phyloP scores from a whole-genome alignment of 768 basidiomycete species.

The Clitopilus passeckerianus region DNA sequence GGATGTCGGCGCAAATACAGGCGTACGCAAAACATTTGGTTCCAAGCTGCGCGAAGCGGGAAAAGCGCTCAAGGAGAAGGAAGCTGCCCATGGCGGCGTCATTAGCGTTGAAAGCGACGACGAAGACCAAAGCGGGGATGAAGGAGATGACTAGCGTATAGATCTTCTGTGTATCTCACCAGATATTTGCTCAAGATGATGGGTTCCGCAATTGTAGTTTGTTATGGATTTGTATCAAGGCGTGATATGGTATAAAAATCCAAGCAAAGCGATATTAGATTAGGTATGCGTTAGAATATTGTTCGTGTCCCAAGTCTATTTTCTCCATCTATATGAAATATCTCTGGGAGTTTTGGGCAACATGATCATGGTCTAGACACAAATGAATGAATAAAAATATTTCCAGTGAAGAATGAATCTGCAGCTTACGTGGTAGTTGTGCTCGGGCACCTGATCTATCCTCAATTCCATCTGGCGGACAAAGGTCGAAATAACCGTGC shows the following conservation, averaged over 20 bases:
- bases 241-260: background rate
- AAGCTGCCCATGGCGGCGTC: conserved; percentile 50
- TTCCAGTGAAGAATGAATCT: background rate
- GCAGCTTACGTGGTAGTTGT: conserved; percentile 84
- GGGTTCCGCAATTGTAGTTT: too few relatives aligned
- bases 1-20: conserved; percentile 85
- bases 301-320: conserved; percentile 13
- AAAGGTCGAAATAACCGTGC: conserved; percentile 74
- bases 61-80: conserved; percentile 58
- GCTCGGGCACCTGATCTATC: conserved; percentile 68
- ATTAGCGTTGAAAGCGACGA: conserved; percentile 66
- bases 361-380: conserved; percentile 83
- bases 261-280: background rate
- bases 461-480: conserved; percentile 73
- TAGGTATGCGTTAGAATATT: background rate
- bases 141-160: conserved; percentile 23
- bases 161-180: background rate
- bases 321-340: conserved; percentile 64
- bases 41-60: conserved; percentile 74
- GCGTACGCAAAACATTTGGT: conserved; percentile 80
- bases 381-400: background rate
- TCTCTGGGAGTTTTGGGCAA: conserved; percentile 71
- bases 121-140: conserved; percentile 55
- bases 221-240: background rate
- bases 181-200: background rate